phyloP scores from a whole-genome alignment of 331 rosid species.

The Arachis monticola region DNA sequence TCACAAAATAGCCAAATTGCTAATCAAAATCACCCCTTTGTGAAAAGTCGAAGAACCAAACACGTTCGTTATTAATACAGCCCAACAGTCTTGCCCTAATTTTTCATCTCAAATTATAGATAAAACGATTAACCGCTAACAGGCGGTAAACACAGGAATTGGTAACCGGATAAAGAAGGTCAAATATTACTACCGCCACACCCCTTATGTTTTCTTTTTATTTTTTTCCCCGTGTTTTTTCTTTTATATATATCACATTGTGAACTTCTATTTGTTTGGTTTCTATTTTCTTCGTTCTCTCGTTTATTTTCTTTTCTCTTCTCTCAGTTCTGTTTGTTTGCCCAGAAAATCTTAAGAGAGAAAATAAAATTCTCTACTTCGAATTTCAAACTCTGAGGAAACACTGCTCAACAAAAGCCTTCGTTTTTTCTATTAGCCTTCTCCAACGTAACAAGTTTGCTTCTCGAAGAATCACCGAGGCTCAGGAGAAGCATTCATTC shows the following conservation, averaged over 20 bases:
- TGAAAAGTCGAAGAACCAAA: background rate
- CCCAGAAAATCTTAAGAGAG: conserved; percentile 48
- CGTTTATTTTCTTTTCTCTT: background rate
- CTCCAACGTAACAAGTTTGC: conserved; percentile 36
- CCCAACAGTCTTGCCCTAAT: conserved; percentile 40
- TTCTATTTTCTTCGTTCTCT: background rate
- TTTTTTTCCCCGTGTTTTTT: conserved; percentile 8
- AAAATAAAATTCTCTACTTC: conserved; percentile 31
- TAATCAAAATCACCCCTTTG: conserved; percentile 31
- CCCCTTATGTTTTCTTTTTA: conserved; percentile 5
- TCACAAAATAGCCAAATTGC: conserved; percentile 40
- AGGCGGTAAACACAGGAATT: conserved; percentile 46
- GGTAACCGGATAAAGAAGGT: conserved; percentile 51
- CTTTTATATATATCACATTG: conserved; percentile 32
- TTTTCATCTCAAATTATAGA: background rate
- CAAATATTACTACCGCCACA: conserved; percentile 36
- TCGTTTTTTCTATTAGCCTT: conserved; percentile 39
- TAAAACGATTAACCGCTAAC: conserved; percentile 48
- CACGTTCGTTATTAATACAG: too few relatives aligned
- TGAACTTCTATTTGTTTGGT: conserved; percentile 21
- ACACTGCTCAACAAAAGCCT: background rate
- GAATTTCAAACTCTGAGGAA: conserved; percentile 25
- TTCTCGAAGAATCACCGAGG: conserved; percentile 49
- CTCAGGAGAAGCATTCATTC: conserved; percentile 25
- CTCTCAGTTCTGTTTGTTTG: conserved; percentile 43